A percentile compares a stretch with the other conserved stretches of the same genome.
Evolutionary conservation across 2,329 filamentous ascomycete genomes (phyloP).

Genomic region (Colletotrichum navitas): DNA sequence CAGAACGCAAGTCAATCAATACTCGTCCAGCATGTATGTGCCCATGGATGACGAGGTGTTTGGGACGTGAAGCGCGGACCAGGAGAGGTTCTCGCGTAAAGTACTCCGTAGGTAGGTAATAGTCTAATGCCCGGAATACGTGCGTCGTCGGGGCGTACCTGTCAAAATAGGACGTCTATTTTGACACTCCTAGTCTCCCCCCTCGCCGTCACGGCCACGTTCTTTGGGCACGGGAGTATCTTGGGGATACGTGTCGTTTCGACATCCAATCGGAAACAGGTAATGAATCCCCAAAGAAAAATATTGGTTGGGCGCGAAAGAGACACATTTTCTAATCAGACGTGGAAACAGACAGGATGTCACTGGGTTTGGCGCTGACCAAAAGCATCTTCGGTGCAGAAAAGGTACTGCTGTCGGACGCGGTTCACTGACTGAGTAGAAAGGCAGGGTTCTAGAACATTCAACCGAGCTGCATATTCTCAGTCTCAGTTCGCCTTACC

Average conservation of each 20-base stretch:
- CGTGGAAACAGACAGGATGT: slow-evolving; percentile 18
- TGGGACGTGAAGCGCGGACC: background rate
- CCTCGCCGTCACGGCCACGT: background rate
- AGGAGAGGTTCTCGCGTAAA: slow-evolving; percentile 10
- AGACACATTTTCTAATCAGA: slow-evolving; percentile 1
- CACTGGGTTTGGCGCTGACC: slow-evolving; percentile 15
- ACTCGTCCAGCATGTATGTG: background rate
- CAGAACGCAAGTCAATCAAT: background rate
- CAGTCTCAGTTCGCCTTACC: background rate
- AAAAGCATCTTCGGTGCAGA: background rate
- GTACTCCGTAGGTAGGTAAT: background rate
- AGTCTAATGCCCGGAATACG: background rate
- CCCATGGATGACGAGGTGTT: background rate
- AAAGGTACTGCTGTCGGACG: background rate
- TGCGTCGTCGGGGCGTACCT: background rate
- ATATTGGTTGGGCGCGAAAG: background rate
- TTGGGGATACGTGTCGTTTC: slow-evolving; percentile 35
- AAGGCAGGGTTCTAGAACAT: slow-evolving; percentile 17
- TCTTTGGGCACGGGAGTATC: slow-evolving; percentile 1
- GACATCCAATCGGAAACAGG: slow-evolving; percentile 36
- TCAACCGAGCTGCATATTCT: background rate
- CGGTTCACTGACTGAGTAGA: background rate
- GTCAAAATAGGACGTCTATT: background rate
- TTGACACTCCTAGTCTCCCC: background rate
- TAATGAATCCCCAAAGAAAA: slow-evolving; percentile 8